Conservation (phyloP, 768 basidiomycete genomes). For the Leucocoprinus birnbaumii region DNA sequence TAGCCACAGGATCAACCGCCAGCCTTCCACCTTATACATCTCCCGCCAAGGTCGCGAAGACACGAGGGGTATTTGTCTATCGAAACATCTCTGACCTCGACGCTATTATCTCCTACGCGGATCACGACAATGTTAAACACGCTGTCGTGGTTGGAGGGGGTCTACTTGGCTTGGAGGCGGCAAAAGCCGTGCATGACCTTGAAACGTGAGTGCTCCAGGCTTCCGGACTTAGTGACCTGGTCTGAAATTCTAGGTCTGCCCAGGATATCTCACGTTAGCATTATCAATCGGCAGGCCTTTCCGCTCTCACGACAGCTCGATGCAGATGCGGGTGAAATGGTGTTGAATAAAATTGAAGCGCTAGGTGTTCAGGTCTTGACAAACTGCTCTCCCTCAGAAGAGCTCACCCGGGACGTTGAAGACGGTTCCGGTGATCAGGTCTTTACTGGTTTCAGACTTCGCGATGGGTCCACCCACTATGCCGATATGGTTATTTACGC, state of each 20-base stretch:
- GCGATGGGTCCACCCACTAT: constrained; percentile 40
- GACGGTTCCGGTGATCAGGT: constrained; percentile 23
- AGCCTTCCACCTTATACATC: constrained; percentile 58
- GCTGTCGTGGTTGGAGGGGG: constrained; percentile 69
- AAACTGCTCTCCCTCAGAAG: constrained; percentile 29
- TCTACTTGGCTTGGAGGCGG: constrained; percentile 70
- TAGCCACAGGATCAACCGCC: constrained; percentile 70
- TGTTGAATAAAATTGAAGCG: constrained; percentile 53
- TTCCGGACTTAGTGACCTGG: background rate
- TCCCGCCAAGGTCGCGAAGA: constrained; percentile 30
- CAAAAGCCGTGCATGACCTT: constrained; percentile 68
- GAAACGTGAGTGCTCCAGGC: constrained; percentile 21
- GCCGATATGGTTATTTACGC: constrained; percentile 63
- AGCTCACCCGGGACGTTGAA: constrained; percentile 21
- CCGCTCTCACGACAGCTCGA: constrained; percentile 61
- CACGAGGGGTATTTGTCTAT: constrained; percentile 67
- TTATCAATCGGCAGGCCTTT: constrained; percentile 48
- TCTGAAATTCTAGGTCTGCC: background rate
- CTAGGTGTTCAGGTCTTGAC: constrained; percentile 59
- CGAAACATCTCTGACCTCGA: constrained; percentile 70
- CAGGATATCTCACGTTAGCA: constrained; percentile 43
- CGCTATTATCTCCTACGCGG: constrained; percentile 56
- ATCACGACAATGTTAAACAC: constrained; percentile 38
- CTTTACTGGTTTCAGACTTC: constrained; percentile 49
- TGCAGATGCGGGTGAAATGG: constrained; percentile 55